phyloP scores from a whole-genome alignment of 371 early-diverging fungal species.

The Apophysomyces elegans region DNA sequence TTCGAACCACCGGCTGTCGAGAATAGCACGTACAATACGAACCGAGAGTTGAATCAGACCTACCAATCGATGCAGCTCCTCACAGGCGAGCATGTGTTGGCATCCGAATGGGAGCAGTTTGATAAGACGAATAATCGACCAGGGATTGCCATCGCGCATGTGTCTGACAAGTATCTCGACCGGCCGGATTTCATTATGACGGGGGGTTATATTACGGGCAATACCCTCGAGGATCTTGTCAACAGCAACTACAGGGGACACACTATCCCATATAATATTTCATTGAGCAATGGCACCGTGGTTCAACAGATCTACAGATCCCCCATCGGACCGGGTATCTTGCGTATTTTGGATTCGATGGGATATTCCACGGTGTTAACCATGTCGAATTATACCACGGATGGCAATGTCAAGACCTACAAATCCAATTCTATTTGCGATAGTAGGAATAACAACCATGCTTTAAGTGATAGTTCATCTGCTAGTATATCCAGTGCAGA shows the following conservation, averaged over 20 bases:
- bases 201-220: slow-evolving; percentile 24
- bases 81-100: slow-evolving; percentile 34
- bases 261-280: slow-evolving; percentile 30
- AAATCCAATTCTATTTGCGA: slow-evolving; percentile 37
- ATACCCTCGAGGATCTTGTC: slow-evolving; percentile 37
- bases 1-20: slow-evolving; percentile 31
- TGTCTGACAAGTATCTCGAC: slow-evolving; percentile 33
- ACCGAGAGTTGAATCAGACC: slow-evolving; percentile 37
- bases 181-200: slow-evolving; percentile 53
- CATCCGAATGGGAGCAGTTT: slow-evolving; percentile 20
- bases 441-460: slow-evolving; percentile 34
- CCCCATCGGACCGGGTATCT: slow-evolving; percentile 52
- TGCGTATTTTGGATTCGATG: slow-evolving; percentile 48
- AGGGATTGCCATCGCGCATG: slow-evolving; percentile 46
- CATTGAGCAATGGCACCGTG: slow-evolving; percentile 16
- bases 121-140: slow-evolving; percentile 41
- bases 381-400: slow-evolving; percentile 42
- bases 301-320: slow-evolving; percentile 31
- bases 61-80: slow-evolving; percentile 43
- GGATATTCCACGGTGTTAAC: slow-evolving; percentile 50
- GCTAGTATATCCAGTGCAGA: background rate
- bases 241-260: slow-evolving; percentile 21
- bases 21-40: slow-evolving; percentile 37
- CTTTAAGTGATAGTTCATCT: slow-evolving; percentile 5
- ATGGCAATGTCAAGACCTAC: slow-evolving; percentile 33